These are phyloP conservation scores for Pezicula carpinea DNA, from an alignment of 2,329 filamentous ascomycete species.

Conservation along the genomic window DNA sequence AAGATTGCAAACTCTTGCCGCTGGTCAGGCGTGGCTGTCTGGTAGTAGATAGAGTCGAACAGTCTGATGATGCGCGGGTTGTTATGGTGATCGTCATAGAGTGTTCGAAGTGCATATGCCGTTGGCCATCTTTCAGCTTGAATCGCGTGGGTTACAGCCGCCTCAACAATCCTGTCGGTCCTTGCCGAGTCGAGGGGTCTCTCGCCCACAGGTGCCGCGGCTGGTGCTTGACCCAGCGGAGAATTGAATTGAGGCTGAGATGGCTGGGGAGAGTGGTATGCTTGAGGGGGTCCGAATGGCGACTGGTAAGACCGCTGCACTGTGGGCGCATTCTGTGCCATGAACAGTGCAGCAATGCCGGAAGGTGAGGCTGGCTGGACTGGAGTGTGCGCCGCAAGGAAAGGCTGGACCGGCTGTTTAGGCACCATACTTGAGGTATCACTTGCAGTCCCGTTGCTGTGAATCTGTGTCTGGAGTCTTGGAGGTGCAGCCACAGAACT, in stretches of 20 bases:
- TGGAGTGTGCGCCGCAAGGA: background rate
- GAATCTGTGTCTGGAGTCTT: background rate
- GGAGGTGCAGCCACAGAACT: background rate
- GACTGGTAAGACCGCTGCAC: background rate
- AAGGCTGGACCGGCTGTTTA: background rate
- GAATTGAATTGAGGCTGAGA: background rate
- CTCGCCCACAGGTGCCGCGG: slow-evolving; percentile 9
- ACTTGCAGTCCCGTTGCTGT: background rate
- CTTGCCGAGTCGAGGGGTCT: slow-evolving; percentile 16
- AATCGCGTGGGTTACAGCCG: slow-evolving; percentile 55
- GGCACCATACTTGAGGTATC: background rate
- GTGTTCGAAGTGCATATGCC: slow-evolving; percentile 54
- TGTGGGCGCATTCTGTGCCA: background rate
- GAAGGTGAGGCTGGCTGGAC: background rate
- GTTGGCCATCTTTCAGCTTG: slow-evolving; percentile 54
- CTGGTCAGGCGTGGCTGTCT: slow-evolving; percentile 50
- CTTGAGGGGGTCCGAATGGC: background rate
- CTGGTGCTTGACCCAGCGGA: background rate
- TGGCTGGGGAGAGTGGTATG: background rate
- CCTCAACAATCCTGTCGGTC: slow-evolving; percentile 50
- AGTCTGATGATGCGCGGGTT: slow-evolving; percentile 50
- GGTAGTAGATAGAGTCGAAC: slow-evolving; percentile 53
- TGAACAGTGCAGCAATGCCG: background rate
- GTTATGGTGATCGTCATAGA: slow-evolving; percentile 53
- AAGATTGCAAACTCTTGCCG: slow-evolving; percentile 46